Evolutionary conservation across 73 alveolate species (phyloP).

Genomic region (Paramecium bursaria): DNA sequence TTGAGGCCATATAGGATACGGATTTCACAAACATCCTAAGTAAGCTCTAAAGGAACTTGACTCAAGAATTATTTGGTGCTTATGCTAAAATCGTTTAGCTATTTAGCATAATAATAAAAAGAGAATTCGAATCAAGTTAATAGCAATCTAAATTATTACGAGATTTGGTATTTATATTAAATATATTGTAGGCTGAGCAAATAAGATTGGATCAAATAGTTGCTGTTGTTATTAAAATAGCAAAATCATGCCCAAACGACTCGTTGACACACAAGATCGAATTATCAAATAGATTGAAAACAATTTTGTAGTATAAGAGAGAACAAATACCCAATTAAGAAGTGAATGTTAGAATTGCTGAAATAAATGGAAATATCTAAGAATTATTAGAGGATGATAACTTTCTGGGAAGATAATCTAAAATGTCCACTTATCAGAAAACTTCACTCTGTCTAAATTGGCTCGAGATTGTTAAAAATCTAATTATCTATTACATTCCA

Average conservation of each 20-base stretch:
- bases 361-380: constrained; percentile 13
- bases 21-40: constrained; percentile 8
- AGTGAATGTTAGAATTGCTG: constrained; percentile 17
- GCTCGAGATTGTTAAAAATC: constrained; percentile 36
- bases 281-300: constrained; percentile 6
- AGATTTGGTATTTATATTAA: no score
- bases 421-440: background rate
- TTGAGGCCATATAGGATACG: constrained; percentile 1
- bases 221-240: background rate
- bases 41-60: constrained; percentile 26
- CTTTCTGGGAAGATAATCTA: background rate
- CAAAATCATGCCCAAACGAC: constrained; percentile 34
- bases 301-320: background rate
- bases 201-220: constrained; percentile 25
- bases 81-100: constrained; percentile 18
- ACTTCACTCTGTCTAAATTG: constrained; percentile 2
- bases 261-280: background rate
- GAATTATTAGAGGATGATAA: constrained; percentile 54
- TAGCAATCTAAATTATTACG: background rate
- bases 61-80: constrained; percentile 1
- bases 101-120: background rate
- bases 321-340: background rate
- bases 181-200: no score
- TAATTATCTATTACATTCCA: constrained; percentile 6
- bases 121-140: background rate